Evolutionary conservation across 2,329 filamentous ascomycete genomes (phyloP).

Genomic region (Colletotrichum orbiculare): DNA sequence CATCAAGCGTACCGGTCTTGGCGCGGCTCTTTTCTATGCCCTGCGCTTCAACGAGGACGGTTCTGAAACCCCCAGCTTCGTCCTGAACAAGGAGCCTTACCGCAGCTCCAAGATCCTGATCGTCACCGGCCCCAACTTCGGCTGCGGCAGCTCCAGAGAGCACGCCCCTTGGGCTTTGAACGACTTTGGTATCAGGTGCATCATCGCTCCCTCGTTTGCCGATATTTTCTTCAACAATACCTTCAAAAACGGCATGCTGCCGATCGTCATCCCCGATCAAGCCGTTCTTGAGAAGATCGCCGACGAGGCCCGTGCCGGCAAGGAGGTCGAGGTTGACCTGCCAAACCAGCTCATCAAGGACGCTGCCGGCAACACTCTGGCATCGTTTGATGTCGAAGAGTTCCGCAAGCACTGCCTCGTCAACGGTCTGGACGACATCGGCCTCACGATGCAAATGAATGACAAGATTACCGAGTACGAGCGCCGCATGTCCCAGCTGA

Average conservation of each 20-base stretch:
- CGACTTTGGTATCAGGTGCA: constrained; percentile 94
- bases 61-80: constrained; percentile 80
- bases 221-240: constrained; percentile 99
- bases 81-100: constrained; percentile 92
- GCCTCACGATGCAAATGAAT: constrained; percentile 91
- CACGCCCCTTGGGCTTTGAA: constrained; percentile 97
- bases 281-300: constrained; percentile 76
- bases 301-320: constrained; percentile 80
- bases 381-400: constrained; percentile 86
- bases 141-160: constrained; percentile 91
- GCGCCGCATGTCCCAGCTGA: constrained; percentile 77
- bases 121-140: constrained; percentile 92
- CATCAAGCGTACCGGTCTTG: constrained; percentile 96
- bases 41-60: constrained; percentile 82
- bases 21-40: constrained; percentile 85
- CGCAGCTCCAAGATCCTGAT: constrained; percentile 88
- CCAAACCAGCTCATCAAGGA: constrained; percentile 86
- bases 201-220: constrained; percentile 87
- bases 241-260: constrained; percentile 99
- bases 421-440: constrained; percentile 96
- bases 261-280: constrained; percentile 78
- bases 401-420: constrained; percentile 95
- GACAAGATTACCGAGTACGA: constrained; percentile 90
- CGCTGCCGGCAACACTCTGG: constrained; percentile 77
- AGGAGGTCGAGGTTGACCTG: constrained; percentile 90